Evolutionary conservation across 2,329 filamentous ascomycete species (phyloP).

Genomic region (Colletotrichum orbiculare): DNA sequence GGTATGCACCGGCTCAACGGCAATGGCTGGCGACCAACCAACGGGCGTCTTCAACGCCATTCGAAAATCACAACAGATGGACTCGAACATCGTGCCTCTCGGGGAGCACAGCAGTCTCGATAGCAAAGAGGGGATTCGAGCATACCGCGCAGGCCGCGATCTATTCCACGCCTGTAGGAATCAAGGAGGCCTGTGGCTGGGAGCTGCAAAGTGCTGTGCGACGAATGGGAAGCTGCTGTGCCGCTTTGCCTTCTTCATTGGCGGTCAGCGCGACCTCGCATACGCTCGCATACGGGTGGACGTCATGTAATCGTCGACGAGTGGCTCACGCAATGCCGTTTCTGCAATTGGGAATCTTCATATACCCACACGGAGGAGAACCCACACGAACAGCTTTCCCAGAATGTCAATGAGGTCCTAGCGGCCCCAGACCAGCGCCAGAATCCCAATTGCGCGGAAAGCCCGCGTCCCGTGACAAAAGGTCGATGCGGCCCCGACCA

Average conservation of each 20-base stretch:
- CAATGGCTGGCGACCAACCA: background rate
- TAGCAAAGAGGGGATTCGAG: conserved; percentile 13
- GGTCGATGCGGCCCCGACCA: conserved; percentile 25
- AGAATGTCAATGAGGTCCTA: conserved; percentile 5
- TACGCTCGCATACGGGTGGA: conserved; percentile 23
- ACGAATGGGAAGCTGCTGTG: conserved; percentile 28
- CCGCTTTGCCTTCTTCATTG: conserved; percentile 30
- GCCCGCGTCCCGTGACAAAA: conserved; percentile 31
- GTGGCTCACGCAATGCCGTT: conserved; percentile 11
- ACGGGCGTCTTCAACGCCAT: background rate
- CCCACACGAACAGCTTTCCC: conserved; percentile 6
- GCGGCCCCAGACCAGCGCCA: background rate
- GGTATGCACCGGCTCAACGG: background rate
- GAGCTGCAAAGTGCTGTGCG: conserved; percentile 14
- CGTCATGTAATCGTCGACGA: conserved; percentile 27
- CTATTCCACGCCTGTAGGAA: conserved; percentile 9
- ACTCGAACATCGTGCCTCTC: conserved; percentile 8
- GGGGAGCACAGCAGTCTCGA: conserved; percentile 21
- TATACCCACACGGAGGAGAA: conserved; percentile 9
- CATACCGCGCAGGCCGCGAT: conserved; percentile 30
- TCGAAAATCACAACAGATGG: conserved; percentile 14
- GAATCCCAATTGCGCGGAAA: conserved; percentile 9
- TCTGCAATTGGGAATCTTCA: background rate
- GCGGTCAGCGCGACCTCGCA: conserved; percentile 24
- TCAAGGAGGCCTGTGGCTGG: conserved; percentile 1